These are phyloP conservation scores for Suzukiozyma palmioleophila DNA, from an alignment of 1,139 yeast species.

Conservation along the genomic window DNA sequence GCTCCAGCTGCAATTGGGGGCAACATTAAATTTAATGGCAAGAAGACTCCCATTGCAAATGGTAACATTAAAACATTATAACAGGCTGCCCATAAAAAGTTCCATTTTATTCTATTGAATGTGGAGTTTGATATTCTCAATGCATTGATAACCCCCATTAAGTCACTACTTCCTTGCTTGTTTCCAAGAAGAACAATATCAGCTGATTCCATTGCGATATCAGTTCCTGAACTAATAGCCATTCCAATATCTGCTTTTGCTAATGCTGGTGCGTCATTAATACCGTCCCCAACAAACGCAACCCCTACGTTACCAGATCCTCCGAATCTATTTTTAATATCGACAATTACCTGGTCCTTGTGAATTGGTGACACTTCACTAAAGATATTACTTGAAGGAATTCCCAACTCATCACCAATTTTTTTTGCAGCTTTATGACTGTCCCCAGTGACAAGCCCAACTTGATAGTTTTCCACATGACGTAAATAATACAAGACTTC, in stretches of 20 bases:
- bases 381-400: slow-evolving; percentile 60
- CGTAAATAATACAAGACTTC: slow-evolving; percentile 56
- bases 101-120: slow-evolving; percentile 69
- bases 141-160: slow-evolving; percentile 68
- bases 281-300: slow-evolving; percentile 95
- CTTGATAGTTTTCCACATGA: slow-evolving; percentile 46
- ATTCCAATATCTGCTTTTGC: slow-evolving; percentile 76
- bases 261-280: slow-evolving; percentile 50
- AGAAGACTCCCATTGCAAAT: slow-evolving; percentile 85
- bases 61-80: slow-evolving; percentile 91
- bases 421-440: slow-evolving; percentile 55
- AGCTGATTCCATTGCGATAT: slow-evolving; percentile 94
- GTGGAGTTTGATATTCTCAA: slow-evolving; percentile 69
- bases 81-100: slow-evolving; percentile 79
- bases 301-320: slow-evolving; percentile 35
- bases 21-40: slow-evolving; percentile 73
- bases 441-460: slow-evolving; percentile 96
- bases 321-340: slow-evolving; percentile 47
- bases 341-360: slow-evolving; percentile 63
- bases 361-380: slow-evolving; percentile 76
- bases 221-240: slow-evolving; percentile 90
- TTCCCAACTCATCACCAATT: slow-evolving; percentile 66
- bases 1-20: slow-evolving; percentile 92
- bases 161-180: slow-evolving; percentile 35
- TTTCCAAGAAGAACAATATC: slow-evolving; percentile 67